A percentile compares a stretch with the other conserved stretches of the same genome.
Conservation (phyloP, 208 protist species). For the Trypanosoma vivax region DNA sequence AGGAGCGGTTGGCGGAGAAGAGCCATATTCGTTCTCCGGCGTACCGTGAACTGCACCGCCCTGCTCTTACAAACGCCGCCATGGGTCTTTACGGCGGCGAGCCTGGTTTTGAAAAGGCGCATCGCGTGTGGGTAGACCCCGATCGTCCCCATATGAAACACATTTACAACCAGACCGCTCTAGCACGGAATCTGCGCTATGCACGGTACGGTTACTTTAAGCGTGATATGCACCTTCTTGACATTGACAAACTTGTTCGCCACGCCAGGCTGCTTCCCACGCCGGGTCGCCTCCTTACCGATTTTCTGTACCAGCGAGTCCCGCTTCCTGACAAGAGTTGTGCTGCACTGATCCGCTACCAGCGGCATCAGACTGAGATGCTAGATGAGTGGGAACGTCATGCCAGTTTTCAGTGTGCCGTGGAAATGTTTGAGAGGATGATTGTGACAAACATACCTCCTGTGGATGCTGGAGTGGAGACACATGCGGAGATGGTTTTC, state of each 20-base stretch:
- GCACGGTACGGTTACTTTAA: conserved; percentile 89
- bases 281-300: conserved; percentile 72
- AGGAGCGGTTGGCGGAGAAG: conserved; percentile 26
- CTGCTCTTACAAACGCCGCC: conserved; percentile 61
- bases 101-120: conserved; percentile 86
- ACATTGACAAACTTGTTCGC: conserved; percentile 87
- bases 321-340: conserved; percentile 76
- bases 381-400: conserved; percentile 53
- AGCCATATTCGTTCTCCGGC: conserved; percentile 54
- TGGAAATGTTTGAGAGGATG: conserved; percentile 89
- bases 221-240: conserved; percentile 86
- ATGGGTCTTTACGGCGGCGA: conserved; percentile 89
- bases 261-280: conserved; percentile 86
- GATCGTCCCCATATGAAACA: conserved; percentile 88
- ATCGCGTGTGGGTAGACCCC: conserved; percentile 88
- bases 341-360: conserved; percentile 76
- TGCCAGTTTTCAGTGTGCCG: conserved; percentile 44
- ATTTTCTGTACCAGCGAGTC: conserved; percentile 89
- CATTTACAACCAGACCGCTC: conserved; percentile 80
- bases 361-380: conserved; percentile 69
- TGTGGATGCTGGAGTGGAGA: conserved; percentile 74
- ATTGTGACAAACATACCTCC: conserved; percentile 86
- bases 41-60: conserved; percentile 83
- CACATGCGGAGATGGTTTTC: conserved; percentile 89
- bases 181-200: conserved; percentile 85